These are phyloP conservation scores for Geotrichum armillariae DNA, from an alignment of 1,139 yeast genomes.

Conservation along the genomic window DNA sequence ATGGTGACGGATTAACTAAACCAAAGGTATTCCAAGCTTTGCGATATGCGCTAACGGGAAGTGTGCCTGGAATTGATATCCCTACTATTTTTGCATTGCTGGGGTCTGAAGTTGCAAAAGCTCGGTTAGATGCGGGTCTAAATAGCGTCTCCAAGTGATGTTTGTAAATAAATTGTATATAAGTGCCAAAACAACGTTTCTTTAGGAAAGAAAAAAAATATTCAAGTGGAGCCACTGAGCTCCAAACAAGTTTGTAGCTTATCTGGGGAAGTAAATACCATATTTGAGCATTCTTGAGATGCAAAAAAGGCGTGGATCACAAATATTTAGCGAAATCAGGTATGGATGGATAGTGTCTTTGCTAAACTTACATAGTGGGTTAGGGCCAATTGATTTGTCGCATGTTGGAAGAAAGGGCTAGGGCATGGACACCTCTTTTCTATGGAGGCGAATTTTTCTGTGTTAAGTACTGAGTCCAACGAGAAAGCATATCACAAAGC, in stretches of 20 bases:
- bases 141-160: no score
- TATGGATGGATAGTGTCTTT: no score
- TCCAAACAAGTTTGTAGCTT: no score
- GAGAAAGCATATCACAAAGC: not conserved
- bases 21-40: constrained; percentile 55
- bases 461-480: no score
- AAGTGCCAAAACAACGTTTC: no score
- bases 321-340: no score
- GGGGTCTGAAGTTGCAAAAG: constrained; percentile 45
- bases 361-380: not conserved
- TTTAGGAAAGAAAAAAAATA: no score
- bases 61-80: constrained; percentile 67
- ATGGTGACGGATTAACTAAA: constrained; percentile 5
- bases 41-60: constrained; percentile 74
- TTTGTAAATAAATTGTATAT: not conserved
- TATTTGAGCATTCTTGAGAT: no score
- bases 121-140: not conserved
- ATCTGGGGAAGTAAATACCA: no score
- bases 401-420: constrained; percentile 1
- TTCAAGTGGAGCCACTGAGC: no score
- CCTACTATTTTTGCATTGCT: constrained; percentile 58
- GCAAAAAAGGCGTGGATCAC: no score
- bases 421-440: not conserved
- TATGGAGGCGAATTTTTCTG: not conserved
- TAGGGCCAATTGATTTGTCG: no score